phyloP scores from a whole-genome alignment of 2,329 filamentous ascomycete genomes.

The Metarhizium anisopliae region DNA sequence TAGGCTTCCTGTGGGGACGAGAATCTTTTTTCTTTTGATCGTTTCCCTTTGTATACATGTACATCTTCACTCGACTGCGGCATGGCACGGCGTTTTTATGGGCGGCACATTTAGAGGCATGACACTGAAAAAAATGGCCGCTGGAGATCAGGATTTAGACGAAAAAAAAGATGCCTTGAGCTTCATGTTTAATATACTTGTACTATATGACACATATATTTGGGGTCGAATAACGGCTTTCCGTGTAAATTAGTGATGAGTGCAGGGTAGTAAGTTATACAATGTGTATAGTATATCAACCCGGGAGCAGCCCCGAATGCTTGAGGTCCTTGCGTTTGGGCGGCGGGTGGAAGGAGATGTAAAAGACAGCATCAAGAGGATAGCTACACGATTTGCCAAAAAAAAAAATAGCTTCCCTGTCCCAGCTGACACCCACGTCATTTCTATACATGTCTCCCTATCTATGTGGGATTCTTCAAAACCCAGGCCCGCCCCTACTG shows the following conservation, averaged over 20 bases:
- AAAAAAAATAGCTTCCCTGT: too few relatives aligned
- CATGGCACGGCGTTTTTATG: conserved; percentile 42
- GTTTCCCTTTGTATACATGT: conserved; percentile 26
- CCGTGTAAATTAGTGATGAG: conserved; percentile 3
- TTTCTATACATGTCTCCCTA: too few relatives aligned
- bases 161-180: conserved; percentile 5
- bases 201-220: conserved; percentile 7
- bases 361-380: too few relatives aligned
- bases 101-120: conserved; percentile 14
- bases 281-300: neutral
- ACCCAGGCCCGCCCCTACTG: conserved; percentile 28
- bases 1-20: conserved; percentile 3
- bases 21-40: conserved; percentile 1
- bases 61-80: conserved; percentile 46
- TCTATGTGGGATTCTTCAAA: neutral
- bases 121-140: conserved; percentile 10
- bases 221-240: neutral
- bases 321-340: neutral
- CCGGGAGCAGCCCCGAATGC: neutral
- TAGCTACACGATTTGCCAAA: too few relatives aligned
- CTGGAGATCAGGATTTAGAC: conserved; percentile 17
- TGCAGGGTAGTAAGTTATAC: neutral
- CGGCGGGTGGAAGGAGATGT: too few relatives aligned
- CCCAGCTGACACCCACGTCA: too few relatives aligned
- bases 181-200: conserved; percentile 8